A percentile compares a stretch with the other conserved stretches of the same genome.
Evolutionary conservation across 495 filamentous ascomycete genomes (phyloP).

Genomic region (Choiromyces venosus): DNA sequence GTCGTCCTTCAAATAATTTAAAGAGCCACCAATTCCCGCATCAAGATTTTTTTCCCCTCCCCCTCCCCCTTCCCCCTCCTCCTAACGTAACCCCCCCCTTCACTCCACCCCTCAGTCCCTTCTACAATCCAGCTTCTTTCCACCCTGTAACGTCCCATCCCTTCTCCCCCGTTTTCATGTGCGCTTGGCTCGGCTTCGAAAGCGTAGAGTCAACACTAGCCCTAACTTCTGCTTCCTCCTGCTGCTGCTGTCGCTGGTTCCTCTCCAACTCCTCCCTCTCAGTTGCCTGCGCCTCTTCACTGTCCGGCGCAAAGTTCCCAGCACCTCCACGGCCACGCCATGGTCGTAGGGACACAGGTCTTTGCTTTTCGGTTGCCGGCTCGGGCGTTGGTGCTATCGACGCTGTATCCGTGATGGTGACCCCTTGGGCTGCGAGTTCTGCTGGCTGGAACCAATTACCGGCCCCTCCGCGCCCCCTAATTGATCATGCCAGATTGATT

Average conservation of each 20-base stretch:
- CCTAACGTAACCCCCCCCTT: background rate
- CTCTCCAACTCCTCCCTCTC: constrained; percentile 25
- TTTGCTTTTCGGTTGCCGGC: constrained; percentile 21
- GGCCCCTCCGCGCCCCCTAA: constrained; percentile 39
- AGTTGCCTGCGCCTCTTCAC: constrained; percentile 14
- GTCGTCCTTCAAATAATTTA: background rate
- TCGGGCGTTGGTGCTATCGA: constrained; percentile 33
- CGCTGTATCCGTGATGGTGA: constrained; percentile 20
- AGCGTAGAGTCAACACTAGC: constrained; percentile 28
- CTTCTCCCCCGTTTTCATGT: constrained; percentile 32
- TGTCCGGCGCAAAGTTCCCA: constrained; percentile 34
- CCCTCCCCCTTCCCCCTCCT: background rate
- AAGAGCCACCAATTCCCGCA: background rate
- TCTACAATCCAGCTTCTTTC: constrained; percentile 33
- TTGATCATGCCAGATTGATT: constrained; percentile 17
- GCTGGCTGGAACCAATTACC: constrained; percentile 40
- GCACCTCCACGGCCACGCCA: constrained; percentile 41
- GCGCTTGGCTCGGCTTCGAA: constrained; percentile 28
- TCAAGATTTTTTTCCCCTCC: background rate
- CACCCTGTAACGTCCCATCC: constrained; percentile 19
- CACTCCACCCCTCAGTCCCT: background rate
- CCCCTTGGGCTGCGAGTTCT: constrained; percentile 26
- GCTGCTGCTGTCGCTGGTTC: constrained; percentile 6
- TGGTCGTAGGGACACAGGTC: constrained; percentile 17
- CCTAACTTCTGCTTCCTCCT: constrained; percentile 31